Base-by-base conservation (phyloP, 1,284 basidiomycete genomes). In the Rhodotorula mucilaginosa region DNA sequence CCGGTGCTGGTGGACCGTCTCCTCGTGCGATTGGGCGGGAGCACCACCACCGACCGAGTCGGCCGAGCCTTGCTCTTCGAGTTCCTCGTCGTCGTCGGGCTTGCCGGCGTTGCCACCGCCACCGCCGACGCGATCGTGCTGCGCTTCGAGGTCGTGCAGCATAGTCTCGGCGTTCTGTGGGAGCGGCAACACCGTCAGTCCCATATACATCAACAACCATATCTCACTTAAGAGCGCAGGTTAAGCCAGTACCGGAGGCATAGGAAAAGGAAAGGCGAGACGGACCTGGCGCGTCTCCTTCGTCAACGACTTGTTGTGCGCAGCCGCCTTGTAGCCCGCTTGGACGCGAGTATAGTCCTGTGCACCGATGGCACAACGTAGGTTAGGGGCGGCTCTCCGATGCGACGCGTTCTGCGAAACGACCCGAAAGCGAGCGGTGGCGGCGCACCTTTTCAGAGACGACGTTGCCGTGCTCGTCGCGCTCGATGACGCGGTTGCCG, bases 281-380 rank as follows among this genome's bases (percentile, higher is more conserved):
- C 64, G 46, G 2, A 65, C 69, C 31, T 67, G 34, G 54, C 65
- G 66, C 23, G 69, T 67, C 52, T 63, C 69, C 13, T 47, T 26
- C 7, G 51, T 46, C n/a, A 64, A 51, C 2, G 31, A 26, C 56
- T 63, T 63, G 65, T 71, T 71, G 65, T 71, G 65, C 34, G 39
- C 21, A 2, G 65, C 56, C 3, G 69, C 69, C 21, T 51, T n/a
- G 62, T 67, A 67, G 5, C 69, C 69, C 18, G 65, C 61, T 13
- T 71, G 69, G 2, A 71, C 65, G 46, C 51, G 61, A 21, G 46
- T 52, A 48, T 71, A 67, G 26, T 61, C 54, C 69, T 67, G 57
- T 31, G 15, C 16, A 39, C 39, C 39, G 39, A 39, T 39, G 6
- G 6, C 34, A 7, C 34, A 34, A 34, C 34, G 34, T 4, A 34